Conservation (phyloP, 129 eudicot species). For the Logfia minima region DNA sequence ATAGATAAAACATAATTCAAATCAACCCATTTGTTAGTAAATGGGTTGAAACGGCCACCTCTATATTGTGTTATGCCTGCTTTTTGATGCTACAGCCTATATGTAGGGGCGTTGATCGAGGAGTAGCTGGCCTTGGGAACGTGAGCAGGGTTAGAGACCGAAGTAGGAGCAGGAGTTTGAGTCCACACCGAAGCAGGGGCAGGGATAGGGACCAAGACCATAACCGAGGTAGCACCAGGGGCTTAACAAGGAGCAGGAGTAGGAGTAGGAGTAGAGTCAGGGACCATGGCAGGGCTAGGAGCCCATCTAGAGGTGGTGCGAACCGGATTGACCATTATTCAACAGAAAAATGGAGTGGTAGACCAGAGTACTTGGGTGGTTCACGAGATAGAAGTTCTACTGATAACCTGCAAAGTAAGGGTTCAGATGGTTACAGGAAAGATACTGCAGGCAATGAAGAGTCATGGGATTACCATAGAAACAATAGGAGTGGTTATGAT, state of each 20-base stretch:
- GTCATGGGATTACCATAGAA: constrained; percentile 26
- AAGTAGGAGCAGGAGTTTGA: constrained; percentile 37
- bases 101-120: constrained; percentile 23
- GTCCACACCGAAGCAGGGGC: constrained; percentile 38
- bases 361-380: background rate
- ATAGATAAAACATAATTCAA: background rate
- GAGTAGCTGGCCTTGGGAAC: constrained; percentile 21
- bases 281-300: constrained; percentile 47
- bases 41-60: background rate
- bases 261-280: constrained; percentile 48
- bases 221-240: constrained; percentile 39
- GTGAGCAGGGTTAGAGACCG: constrained; percentile 30
- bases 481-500: constrained; percentile 36
- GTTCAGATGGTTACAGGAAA: background rate
- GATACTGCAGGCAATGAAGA: constrained; percentile 24
- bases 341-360: constrained; percentile 1
- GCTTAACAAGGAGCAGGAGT: constrained; percentile 41
- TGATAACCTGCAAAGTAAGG: background rate
- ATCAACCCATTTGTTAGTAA: background rate
- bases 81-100: constrained; percentile 16
- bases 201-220: constrained; percentile 38
- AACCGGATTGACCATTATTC: constrained; percentile 12
- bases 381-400: background rate
- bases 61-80: constrained; percentile 13
- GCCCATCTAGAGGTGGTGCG: constrained; percentile 44